These are phyloP conservation scores for Neofusicoccum parvum DNA, from an alignment of 2,329 filamentous ascomycete genomes.

Conservation along the genomic window DNA sequence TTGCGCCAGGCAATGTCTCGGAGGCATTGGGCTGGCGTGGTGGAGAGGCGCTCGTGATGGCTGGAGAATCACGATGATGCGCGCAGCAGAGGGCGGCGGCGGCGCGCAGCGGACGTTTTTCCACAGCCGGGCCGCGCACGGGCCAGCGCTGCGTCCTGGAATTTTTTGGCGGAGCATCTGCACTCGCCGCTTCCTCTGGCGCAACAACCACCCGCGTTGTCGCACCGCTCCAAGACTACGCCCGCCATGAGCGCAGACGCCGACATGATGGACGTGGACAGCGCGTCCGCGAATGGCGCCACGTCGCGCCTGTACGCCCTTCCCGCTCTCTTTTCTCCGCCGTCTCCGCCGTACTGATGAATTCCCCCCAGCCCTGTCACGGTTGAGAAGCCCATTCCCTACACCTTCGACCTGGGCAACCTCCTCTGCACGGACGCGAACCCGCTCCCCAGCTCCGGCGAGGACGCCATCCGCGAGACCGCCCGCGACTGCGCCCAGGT, in stretches of 20 bases:
- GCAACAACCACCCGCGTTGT: neutral
- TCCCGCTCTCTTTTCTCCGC: neutral
- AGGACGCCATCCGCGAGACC: constrained; percentile 69
- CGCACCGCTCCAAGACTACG: neutral
- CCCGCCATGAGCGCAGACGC: constrained; percentile 30
- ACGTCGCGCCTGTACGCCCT: constrained; percentile 31
- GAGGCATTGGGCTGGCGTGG: constrained; percentile 29
- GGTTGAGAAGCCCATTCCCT: constrained; percentile 76
- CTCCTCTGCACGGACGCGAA: constrained; percentile 87
- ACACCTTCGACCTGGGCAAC: constrained; percentile 88
- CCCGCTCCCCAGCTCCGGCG: constrained; percentile 66
- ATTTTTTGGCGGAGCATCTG: constrained; percentile 5
- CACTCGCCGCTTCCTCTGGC: neutral
- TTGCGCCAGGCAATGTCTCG: constrained; percentile 24
- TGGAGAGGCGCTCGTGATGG: neutral
- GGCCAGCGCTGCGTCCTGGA: neutral
- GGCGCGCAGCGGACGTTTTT: constrained; percentile 17
- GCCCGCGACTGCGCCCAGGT: constrained; percentile 90
- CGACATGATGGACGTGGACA: constrained; percentile 34
- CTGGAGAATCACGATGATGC: neutral
- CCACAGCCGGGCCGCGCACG: constrained; percentile 14
- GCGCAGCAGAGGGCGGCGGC: neutral
- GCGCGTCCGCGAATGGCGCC: neutral
- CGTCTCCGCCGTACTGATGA: neutral
- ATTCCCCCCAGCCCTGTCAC: constrained; percentile 31